A percentile compares a stretch with the other conserved stretches of the same genome.
Evolutionary conservation across 2,329 filamentous ascomycete genomes (phyloP).

Genomic region (Epichloe uncinata): DNA sequence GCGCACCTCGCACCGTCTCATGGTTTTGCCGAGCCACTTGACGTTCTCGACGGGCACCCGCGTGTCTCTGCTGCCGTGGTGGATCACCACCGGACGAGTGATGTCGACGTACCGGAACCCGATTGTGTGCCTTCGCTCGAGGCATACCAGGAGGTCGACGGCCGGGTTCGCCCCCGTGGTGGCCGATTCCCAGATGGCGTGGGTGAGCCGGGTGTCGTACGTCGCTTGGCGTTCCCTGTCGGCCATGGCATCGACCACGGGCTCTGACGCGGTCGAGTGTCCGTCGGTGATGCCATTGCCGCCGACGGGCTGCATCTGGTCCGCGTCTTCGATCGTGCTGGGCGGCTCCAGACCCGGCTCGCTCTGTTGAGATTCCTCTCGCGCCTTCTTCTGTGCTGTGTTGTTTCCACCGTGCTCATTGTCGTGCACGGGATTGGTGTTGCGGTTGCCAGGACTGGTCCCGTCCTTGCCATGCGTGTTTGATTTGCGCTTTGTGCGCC

Average conservation of each 20-base stretch:
- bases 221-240: slow-evolving; percentile 59
- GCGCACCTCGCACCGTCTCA: slow-evolving; percentile 84
- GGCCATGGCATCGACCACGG: slow-evolving; percentile 46
- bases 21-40: slow-evolving; percentile 83
- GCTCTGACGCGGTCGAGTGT: slow-evolving; percentile 28
- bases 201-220: slow-evolving; percentile 78
- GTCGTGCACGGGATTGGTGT: slow-evolving; percentile 26
- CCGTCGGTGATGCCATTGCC: slow-evolving; percentile 6
- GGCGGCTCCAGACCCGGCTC: slow-evolving; percentile 12
- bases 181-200: slow-evolving; percentile 87
- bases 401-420: slow-evolving; percentile 33
- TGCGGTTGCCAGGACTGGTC: slow-evolving; percentile 23
- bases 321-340: slow-evolving; percentile 33
- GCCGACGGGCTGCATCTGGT: slow-evolving; percentile 26
- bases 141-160: slow-evolving; percentile 80
- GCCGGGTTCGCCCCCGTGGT: slow-evolving; percentile 88
- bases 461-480: slow-evolving; percentile 24
- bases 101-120: slow-evolving; percentile 97
- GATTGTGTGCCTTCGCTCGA: slow-evolving; percentile 82
- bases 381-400: slow-evolving; percentile 14
- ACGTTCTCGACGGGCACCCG: slow-evolving; percentile 93
- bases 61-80: slow-evolving; percentile 82
- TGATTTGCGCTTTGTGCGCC: slow-evolving; percentile 46
- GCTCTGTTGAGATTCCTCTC: slow-evolving; percentile 10
- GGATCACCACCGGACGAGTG: slow-evolving; percentile 78